phyloP scores from a whole-genome alignment of 768 basidiomycete genomes.

The Russula griseocarnosa region DNA sequence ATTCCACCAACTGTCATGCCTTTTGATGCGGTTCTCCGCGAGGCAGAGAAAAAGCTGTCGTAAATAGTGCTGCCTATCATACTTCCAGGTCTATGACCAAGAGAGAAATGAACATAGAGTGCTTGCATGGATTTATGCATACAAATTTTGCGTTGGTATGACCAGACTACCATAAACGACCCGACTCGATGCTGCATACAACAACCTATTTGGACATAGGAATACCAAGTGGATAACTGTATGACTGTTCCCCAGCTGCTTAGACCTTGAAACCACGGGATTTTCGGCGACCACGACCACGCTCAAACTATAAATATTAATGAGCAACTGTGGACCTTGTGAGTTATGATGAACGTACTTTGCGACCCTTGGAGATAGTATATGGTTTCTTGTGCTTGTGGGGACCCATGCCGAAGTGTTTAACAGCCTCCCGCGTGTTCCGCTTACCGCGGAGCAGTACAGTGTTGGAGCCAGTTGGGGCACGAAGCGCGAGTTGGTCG shows the following conservation, averaged over 20 bases:
- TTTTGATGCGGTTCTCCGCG: conserved; percentile 13
- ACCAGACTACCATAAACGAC: conserved; percentile 19
- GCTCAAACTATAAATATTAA: conserved; percentile 68
- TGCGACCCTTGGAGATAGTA: conserved; percentile 94
- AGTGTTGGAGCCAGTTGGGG: conserved; percentile 94
- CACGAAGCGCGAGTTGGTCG: conserved; percentile 92
- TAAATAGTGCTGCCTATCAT: conserved; percentile 9
- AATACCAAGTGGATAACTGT: conserved; percentile 31
- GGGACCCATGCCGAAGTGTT: conserved; percentile 98
- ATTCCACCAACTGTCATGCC: conserved; percentile 20
- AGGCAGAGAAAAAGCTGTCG: conserved; percentile 21
- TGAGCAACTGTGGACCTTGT: background rate
- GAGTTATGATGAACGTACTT: conserved; percentile 44
- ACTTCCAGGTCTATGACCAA: background rate
- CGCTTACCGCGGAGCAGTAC: conserved; percentile 88
- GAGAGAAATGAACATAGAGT: background rate
- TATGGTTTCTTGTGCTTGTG: conserved; percentile 99
- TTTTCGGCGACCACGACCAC: conserved; percentile 97
- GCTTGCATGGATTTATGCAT: conserved; percentile 19
- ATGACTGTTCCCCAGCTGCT: conserved; percentile 39
- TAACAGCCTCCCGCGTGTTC: conserved; percentile 91
- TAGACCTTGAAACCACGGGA: conserved; percentile 96
- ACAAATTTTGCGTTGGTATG: conserved; percentile 20
- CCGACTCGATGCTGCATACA: conserved; percentile 37
- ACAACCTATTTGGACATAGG: conserved; percentile 29